Evolutionary conservation across 306 rosid species (phyloP), one percentile per base, ranked within the genome.

Genomic region (Aeschynomene evenia): DNA sequence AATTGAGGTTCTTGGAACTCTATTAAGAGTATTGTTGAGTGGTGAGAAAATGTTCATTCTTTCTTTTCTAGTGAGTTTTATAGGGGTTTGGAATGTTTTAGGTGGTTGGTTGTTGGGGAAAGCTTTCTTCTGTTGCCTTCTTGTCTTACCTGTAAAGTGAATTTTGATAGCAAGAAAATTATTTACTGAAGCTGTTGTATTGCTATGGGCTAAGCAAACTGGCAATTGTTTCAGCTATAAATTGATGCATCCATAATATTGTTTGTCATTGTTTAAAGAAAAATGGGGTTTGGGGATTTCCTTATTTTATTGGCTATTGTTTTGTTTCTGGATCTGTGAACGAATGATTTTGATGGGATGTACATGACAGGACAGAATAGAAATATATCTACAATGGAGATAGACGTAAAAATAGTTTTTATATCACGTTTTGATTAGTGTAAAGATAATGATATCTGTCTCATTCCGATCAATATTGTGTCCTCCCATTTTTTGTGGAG

Each of bases 111-210:
- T 79, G 94, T 79, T 82, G 85, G 85, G 85, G 86, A 77, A 77
- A 76, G 84, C 77, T 69, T 81, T 45, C 5, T 70, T 73, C 77
- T 72, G 60, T 70, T 56, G 73, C 63, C 69, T n/a, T 78, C 66
- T 69, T 33, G 84, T 77, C 85, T 69, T 90, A 87, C 85, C 80
- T 94, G 99, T 91, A 94, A 87, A 94, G 99, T 87, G 84, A 91
- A 88, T 88, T 94, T 90, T 94, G 91, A 82, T 85, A 88, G 92
- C 92, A 87, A 84, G 91, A 77, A 81, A 80, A 72, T 72, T 83
- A 73, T 79, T 89, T 88, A 85, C 66, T 72, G 24, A 62, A 81
- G 84, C 80, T 79, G 81, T 80, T 79, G 82, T 91, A 78, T 75
- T 88, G 84, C 66, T 73, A 76, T 85, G 76, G 79, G 75, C 78